Percentiles rank a stretch among this genome's conserved stretches.
Conservation (phyloP, 2,329 filamentous ascomycete genomes). For the Curvularia lunata region DNA sequence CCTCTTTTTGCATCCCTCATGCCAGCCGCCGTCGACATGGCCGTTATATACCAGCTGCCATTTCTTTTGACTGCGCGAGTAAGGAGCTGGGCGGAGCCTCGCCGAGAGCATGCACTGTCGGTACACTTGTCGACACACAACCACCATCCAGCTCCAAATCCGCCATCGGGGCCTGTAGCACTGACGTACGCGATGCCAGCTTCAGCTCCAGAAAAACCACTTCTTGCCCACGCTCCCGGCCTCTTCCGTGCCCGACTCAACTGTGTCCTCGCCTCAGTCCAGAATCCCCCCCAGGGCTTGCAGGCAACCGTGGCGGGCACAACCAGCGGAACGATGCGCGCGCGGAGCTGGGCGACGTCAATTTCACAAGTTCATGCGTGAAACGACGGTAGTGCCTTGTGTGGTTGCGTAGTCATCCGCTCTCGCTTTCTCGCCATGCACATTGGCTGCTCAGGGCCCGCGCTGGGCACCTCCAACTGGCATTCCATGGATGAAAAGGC, state of each 20-base stretch:
- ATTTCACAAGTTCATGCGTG: background rate
- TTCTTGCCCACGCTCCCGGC: background rate
- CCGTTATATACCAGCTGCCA: background rate
- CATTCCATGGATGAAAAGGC: background rate
- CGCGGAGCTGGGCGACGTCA: background rate
- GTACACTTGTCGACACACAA: constrained; percentile 6
- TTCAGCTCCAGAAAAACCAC: background rate
- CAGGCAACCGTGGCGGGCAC: no score
- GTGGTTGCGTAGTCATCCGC: background rate
- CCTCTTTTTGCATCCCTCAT: no score
- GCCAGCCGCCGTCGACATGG: background rate
- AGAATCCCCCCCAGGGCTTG: no score
- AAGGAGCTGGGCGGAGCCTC: background rate
- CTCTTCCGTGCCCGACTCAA: background rate
- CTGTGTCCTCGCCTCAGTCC: no score
- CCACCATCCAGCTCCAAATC: background rate
- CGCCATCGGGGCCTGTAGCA: no score
- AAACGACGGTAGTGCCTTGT: background rate
- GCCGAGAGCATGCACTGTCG: background rate
- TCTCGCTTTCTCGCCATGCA: background rate
- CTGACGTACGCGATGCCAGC: no score
- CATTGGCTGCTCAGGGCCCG: background rate
- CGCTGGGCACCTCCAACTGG: background rate
- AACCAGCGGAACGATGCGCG: background rate
- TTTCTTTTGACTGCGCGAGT: background rate